phyloP scores from a whole-genome alignment of 2,329 filamentous ascomycete genomes.

The Chaetothyriales sp. region DNA sequence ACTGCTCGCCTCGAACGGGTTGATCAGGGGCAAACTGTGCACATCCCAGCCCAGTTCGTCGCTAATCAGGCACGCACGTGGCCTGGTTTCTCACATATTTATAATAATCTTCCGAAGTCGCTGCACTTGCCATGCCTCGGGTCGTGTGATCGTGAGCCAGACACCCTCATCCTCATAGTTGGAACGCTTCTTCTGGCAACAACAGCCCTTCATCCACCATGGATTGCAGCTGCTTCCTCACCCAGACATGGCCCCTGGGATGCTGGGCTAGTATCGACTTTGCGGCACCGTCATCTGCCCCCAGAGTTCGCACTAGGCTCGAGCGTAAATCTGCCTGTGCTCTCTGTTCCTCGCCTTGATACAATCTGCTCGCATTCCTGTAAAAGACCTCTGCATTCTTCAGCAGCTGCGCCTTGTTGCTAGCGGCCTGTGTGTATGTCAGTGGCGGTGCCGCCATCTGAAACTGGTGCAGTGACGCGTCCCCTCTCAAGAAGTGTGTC shows the following conservation, averaged over 20 bases:
- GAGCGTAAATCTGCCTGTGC: conserved; percentile 7
- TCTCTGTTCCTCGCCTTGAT: conserved; percentile 18
- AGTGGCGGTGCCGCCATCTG: conserved; percentile 34
- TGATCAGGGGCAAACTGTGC: background rate
- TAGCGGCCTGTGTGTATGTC: conserved; percentile 27
- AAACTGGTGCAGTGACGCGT: conserved; percentile 40
- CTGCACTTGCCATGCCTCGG: too few species aligned
- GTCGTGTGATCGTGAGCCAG: too few species aligned
- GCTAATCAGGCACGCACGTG: too few species aligned
- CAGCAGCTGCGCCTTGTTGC: conserved; percentile 33
- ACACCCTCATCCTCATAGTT: too few species aligned
- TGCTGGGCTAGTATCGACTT: background rate
- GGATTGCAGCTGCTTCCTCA: conserved; percentile 11
- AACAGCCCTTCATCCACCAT: conserved; percentile 16
- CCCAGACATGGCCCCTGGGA: conserved; percentile 8
- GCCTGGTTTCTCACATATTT: too few species aligned
- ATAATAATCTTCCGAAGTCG: too few species aligned
- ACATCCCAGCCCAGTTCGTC: background rate
- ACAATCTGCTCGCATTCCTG: conserved; percentile 31
- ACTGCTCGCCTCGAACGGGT: background rate
- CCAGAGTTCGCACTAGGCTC: conserved; percentile 5
- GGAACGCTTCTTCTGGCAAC: background rate
- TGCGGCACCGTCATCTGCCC: background rate
- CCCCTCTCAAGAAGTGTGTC: conserved; percentile 40
- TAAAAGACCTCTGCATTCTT: conserved; percentile 45